Percentiles rank a stretch among this genome's conserved stretches.
Conservation (phyloP, 768 basidiomycete genomes). For the Postia placenta region DNA sequence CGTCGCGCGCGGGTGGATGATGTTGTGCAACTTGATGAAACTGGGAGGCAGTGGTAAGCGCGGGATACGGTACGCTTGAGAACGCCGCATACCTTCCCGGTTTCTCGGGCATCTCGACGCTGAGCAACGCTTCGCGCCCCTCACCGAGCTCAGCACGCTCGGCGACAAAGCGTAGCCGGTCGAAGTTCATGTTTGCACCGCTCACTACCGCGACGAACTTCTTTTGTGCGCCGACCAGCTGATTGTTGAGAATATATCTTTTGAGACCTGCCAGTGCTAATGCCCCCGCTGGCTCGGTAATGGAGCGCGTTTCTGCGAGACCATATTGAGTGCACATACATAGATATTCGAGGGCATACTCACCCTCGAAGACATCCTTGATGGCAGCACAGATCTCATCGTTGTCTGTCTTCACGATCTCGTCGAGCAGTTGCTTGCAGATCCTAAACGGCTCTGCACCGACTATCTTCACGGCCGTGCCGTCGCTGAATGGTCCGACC, state of each 20-base stretch:
- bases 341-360: conserved; percentile 9
- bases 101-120: conserved; percentile 89
- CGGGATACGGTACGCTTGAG: too few relatives aligned
- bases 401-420: conserved; percentile 79
- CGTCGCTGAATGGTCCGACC: conserved; percentile 95
- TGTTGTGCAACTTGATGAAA: conserved; percentile 79
- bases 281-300: conserved; percentile 96
- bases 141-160: conserved; percentile 98
- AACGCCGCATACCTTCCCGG: conserved; percentile 84
- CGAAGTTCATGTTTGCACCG: conserved; percentile 99
- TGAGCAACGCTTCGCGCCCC: conserved; percentile 86
- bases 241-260: conserved; percentile 74
- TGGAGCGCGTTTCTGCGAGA: conserved; percentile 81
- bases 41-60: conserved; percentile 32
- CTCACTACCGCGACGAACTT: conserved; percentile 89
- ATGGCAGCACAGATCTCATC: conserved; percentile 98
- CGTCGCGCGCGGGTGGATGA: conserved; percentile 86
- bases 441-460: conserved; percentile 94
- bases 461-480: conserved; percentile 93
- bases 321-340: conserved; percentile 2
- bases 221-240: conserved; percentile 77
- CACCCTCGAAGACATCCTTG: conserved; percentile 98
- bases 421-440: conserved; percentile 80
- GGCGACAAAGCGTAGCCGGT: conserved; percentile 93
- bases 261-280: conserved; percentile 90